phyloP scores from a whole-genome alignment of 257 asterid genomes.

The Plantago major region DNA sequence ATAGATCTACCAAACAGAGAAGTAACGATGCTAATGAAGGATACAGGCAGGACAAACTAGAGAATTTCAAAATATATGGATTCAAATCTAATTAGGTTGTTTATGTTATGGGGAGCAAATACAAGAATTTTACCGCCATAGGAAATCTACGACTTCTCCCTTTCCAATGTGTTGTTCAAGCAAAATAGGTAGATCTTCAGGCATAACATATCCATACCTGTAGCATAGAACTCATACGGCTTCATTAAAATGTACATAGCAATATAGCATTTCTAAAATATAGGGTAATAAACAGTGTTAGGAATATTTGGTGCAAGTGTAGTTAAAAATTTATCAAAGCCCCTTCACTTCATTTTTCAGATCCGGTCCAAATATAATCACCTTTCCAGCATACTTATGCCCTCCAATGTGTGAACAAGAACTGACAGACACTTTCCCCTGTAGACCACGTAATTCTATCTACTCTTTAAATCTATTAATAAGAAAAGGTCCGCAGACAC shows the following conservation, averaged over 20 bases:
- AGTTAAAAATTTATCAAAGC: constrained; percentile 59
- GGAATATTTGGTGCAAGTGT: constrained; percentile 5
- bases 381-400: constrained; percentile 85
- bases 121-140: constrained; percentile 67
- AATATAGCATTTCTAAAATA: background rate
- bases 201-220: constrained; percentile 96
- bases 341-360: constrained; percentile 61
- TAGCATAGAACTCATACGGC: constrained; percentile 21
- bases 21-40: too few relatives aligned
- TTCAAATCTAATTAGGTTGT: too few relatives aligned
- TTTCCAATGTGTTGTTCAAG: constrained; percentile 78
- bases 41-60: too few relatives aligned
- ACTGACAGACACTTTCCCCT: constrained; percentile 69
- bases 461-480: constrained; percentile 60
- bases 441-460: constrained; percentile 58
- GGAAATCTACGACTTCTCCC: constrained; percentile 72
- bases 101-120: background rate
- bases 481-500: constrained; percentile 83
- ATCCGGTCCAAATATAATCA: constrained; percentile 73
- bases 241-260: constrained; percentile 6
- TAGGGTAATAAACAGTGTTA: constrained; percentile 10
- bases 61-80: too few relatives aligned
- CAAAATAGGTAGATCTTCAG: constrained; percentile 77
- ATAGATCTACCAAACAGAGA: too few relatives aligned
- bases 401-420: constrained; percentile 97